phyloP scores from a whole-genome alignment of 1,284 basidiomycete genomes.

The Moniliella sp. region DNA sequence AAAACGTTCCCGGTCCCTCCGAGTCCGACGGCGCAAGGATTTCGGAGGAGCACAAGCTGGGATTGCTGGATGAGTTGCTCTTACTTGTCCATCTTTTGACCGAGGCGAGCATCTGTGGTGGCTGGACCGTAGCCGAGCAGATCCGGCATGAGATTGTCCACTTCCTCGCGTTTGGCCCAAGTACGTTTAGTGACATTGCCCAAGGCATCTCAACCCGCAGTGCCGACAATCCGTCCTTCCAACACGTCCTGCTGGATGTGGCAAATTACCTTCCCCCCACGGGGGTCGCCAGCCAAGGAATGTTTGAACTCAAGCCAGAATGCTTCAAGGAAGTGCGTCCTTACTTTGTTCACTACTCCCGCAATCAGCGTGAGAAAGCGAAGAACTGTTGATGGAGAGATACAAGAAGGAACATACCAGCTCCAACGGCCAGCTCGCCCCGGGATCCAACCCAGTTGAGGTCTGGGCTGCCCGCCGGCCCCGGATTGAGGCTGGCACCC shows the following conservation, averaged over 20 bases:
- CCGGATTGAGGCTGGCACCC: slow-evolving; percentile 4
- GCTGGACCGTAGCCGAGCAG: slow-evolving; percentile 46
- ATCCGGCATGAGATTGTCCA: slow-evolving; percentile 74
- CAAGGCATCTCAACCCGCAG: slow-evolving; percentile 77
- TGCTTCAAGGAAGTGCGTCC: slow-evolving; percentile 71
- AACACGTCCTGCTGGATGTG: slow-evolving; percentile 55
- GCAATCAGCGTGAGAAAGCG: slow-evolving; percentile 85
- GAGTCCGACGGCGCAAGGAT: slow-evolving; percentile 47
- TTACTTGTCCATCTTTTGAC: slow-evolving; percentile 68
- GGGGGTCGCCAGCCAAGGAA: slow-evolving; percentile 52
- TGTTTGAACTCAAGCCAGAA: slow-evolving; percentile 69
- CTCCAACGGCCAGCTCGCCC: no score
- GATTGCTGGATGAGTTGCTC: slow-evolving; percentile 63
- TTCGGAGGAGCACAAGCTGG: slow-evolving; percentile 47
- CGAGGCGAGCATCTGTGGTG: slow-evolving; percentile 56
- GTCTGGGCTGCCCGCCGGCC: slow-evolving; percentile 6
- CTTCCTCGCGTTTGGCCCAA: slow-evolving; percentile 63
- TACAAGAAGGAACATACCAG: slow-evolving; percentile 40
- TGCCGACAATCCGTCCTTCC: slow-evolving; percentile 64
- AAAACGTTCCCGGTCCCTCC: no score
- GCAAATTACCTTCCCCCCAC: slow-evolving; percentile 65
- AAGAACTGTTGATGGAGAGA: slow-evolving; percentile 50
- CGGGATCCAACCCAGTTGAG: no score
- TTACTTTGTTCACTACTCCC: slow-evolving; percentile 83
- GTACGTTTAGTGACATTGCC: slow-evolving; percentile 72